A percentile compares a stretch with the other conserved stretches of the same genome.
Conservation (phyloP, 2,329 filamentous ascomycete genomes). For the Aspergillus ochraceoroseus region DNA sequence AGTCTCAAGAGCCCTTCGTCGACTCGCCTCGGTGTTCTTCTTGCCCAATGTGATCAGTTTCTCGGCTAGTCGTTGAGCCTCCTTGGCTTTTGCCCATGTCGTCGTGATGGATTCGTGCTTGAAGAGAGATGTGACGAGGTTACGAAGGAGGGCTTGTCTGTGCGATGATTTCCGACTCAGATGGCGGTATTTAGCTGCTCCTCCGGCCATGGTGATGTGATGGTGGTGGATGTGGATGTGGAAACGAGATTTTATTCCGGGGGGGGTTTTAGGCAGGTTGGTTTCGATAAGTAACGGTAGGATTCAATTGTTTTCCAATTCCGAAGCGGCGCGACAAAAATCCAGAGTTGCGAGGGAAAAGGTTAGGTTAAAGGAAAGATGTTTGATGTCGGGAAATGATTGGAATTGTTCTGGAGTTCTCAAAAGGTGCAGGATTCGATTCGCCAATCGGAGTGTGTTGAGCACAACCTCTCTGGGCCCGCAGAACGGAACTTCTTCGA, state of each 20-base stretch:
- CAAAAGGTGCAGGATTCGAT: conserved; percentile 31
- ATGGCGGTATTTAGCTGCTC: conserved; percentile 80
- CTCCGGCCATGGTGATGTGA: conserved; percentile 67
- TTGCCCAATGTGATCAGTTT: conserved; percentile 93
- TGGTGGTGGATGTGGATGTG: not conserved
- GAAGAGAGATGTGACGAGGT: conserved; percentile 92
- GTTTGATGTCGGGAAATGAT: too few species aligned
- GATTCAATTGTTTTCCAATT: too few species aligned
- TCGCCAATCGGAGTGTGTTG: conserved; percentile 35
- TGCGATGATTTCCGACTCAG: conserved; percentile 81
- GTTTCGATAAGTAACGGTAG: not conserved
- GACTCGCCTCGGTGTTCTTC: conserved; percentile 79
- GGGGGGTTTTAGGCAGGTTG: too few species aligned
- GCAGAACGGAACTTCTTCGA: conserved; percentile 22
- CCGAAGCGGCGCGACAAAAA: too few species aligned
- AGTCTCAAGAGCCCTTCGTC: conserved; percentile 68
- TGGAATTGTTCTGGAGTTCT: too few species aligned
- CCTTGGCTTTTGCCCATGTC: conserved; percentile 94
- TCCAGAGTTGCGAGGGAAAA: too few species aligned
- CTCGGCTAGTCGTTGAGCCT: conserved; percentile 88
- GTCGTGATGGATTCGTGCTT: conserved; percentile 90
- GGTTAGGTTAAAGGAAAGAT: too few species aligned
- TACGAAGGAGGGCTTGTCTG: conserved; percentile 85
- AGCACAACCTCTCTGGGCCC: conserved; percentile 1
- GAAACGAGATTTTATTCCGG: too few species aligned